Base-by-base conservation (phyloP, 345 rosid species). In the Zanthoxylum bungeanum region DNA sequence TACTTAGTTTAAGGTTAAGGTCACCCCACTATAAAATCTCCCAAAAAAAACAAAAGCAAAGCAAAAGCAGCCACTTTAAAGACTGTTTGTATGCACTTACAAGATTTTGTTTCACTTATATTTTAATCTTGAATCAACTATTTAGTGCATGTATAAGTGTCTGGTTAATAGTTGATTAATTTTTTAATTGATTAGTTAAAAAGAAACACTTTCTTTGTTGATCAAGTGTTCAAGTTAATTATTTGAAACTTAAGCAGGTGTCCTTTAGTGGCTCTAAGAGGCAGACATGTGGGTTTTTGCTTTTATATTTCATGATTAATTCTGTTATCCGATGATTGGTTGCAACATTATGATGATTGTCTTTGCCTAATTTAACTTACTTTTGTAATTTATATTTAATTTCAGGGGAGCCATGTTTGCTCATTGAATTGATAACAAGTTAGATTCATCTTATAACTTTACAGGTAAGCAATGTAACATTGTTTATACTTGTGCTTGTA, bases 1-100 rank as follows among this genome's bases (percentile, higher is more conserved):
- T 66, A 31, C 88, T 73, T 77, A 67, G 76, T 81, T 84, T 84
- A 81, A 78, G 84, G 81, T 72, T 80, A 25, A 57, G 57, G 60
- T 49, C 72, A 77, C 81, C 89, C 85, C 86, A 82, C 85, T 66
- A 53, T 5, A 51, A 72, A 47, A 49, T 70, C 17, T 16, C 21
- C 47, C 22, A 70, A 40, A 11, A 63, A 60, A 1, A 17, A 30
- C 50, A 68, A 70, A 24, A 70, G 40, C 9, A 64, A 52, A 0
- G 21, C 33, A 57, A 69, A 69, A 68, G 50, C 34, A 76, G 56
- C 60, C 59, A 19, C 74, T 67, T 31, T 22, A 71, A 79, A 71
- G 46, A 58, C 51, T 77, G 77, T 53, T 66, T 79, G 73, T 57
- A 82, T 64, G 73, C 70, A 72, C 60, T 64, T 22, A 7, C 66